Percentiles rank a stretch among this genome's conserved stretches.
phyloP scores from a whole-genome alignment of 1,284 basidiomycete genomes.

The Cutaneotrichosporon dermatis region DNA sequence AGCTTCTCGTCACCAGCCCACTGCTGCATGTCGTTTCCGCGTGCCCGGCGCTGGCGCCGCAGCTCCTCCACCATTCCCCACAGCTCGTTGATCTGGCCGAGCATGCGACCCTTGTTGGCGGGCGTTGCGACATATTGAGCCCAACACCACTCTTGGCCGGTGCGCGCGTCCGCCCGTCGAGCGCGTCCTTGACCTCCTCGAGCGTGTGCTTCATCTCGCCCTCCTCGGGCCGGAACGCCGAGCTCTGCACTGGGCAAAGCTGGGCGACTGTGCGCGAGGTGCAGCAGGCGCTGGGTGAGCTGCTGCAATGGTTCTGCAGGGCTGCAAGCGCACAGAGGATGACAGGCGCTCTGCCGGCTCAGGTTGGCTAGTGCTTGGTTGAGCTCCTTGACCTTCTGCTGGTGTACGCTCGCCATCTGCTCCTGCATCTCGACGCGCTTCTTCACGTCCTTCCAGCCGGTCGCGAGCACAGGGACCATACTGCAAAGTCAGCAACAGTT shows the following conservation, averaged over 20 bases:
- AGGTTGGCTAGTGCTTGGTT: slow-evolving; percentile 62
- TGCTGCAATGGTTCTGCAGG: slow-evolving; percentile 65
- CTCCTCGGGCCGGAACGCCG: slow-evolving; percentile 75
- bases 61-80: slow-evolving; percentile 82
- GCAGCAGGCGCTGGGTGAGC: slow-evolving; percentile 67
- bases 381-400: slow-evolving; percentile 68
- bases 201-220: slow-evolving; percentile 64
- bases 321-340: slow-evolving; percentile 66
- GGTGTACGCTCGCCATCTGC: slow-evolving; percentile 63
- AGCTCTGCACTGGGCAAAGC: slow-evolving; percentile 74
- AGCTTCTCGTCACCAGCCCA: slow-evolving; percentile 84
- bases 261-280: slow-evolving; percentile 70
- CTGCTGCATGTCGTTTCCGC: slow-evolving; percentile 52
- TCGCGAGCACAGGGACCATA: slow-evolving; percentile 74
- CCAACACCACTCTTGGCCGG: slow-evolving; percentile 14
- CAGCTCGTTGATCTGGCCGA: slow-evolving; percentile 69
- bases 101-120: slow-evolving; percentile 47
- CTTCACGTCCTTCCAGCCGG: slow-evolving; percentile 76
- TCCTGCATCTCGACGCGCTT: slow-evolving; percentile 74
- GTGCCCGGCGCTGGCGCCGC: slow-evolving; percentile 45
- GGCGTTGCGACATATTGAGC: slow-evolving; percentile 32
- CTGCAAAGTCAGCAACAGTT: slow-evolving; percentile 48
- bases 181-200: slow-evolving; percentile 70
- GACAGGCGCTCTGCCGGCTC: slow-evolving; percentile 63
- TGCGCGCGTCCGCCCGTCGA: slow-evolving; percentile 53